Conservation (phyloP, 495 filamentous ascomycete genomes). For the Corynascus novoguineensis region DNA sequence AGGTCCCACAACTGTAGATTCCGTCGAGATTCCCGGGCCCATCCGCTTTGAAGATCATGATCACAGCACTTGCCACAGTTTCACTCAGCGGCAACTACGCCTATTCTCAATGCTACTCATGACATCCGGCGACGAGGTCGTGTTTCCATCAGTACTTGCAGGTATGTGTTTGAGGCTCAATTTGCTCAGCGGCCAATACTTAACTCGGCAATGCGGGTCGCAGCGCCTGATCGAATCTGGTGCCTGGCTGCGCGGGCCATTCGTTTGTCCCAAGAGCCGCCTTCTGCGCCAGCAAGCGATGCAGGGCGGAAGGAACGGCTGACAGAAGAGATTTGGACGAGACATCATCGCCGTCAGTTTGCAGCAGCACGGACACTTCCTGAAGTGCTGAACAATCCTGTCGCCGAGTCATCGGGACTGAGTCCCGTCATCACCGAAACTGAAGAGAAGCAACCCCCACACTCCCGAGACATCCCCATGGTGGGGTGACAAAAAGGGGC, state of each 20-base stretch:
- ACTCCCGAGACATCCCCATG: slow-evolving; percentile 2
- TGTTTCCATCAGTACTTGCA: no score
- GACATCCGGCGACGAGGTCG: no score
- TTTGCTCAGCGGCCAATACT: not conserved
- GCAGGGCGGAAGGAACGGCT: slow-evolving; percentile 18
- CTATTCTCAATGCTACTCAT: no score
- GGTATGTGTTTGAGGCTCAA: no score
- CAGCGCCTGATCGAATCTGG: slow-evolving; percentile 16
- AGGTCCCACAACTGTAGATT: no score
- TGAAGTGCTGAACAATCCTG: no score
- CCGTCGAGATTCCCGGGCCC: no score
- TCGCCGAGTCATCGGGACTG: not conserved
- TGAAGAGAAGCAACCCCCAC: slow-evolving; percentile 9
- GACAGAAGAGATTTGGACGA: not conserved
- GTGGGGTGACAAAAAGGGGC: slow-evolving; percentile 25
- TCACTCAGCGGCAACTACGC: no score
- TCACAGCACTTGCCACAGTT: no score
- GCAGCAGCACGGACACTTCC: no score
- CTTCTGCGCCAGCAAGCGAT: slow-evolving; percentile 20
- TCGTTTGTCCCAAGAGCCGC: slow-evolving; percentile 27
- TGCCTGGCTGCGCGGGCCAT: slow-evolving; percentile 20
- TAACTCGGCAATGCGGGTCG: slow-evolving; percentile 14
- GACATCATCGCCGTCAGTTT: not conserved
- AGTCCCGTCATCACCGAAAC: not conserved
- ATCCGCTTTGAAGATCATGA: no score